Evolutionary conservation across 2,329 filamentous ascomycete species (phyloP).

Genomic region (Clonostachys byssicola): DNA sequence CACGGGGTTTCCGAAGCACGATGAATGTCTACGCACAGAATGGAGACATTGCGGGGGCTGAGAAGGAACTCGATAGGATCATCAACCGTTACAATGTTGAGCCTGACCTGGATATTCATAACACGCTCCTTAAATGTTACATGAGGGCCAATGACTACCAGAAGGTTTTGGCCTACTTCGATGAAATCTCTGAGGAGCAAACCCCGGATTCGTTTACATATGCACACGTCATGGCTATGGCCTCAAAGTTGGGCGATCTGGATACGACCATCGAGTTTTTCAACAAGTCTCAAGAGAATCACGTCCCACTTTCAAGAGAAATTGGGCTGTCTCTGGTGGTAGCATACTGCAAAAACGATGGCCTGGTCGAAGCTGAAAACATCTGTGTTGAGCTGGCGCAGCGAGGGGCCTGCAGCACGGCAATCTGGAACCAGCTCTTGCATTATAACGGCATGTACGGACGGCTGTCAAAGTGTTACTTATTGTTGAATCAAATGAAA

Average conservation of each 20-base stretch:
- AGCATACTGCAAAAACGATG: slow-evolving; percentile 50
- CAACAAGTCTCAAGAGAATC: slow-evolving; percentile 50
- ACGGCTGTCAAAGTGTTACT: slow-evolving; percentile 42
- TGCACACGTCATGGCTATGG: slow-evolving; percentile 69
- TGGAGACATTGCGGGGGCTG: slow-evolving; percentile 57
- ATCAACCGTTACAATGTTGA: slow-evolving; percentile 44
- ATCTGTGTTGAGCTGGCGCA: slow-evolving; percentile 44
- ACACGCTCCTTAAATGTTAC: slow-evolving; percentile 71
- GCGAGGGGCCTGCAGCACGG: slow-evolving; percentile 46
- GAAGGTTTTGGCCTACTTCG: slow-evolving; percentile 61
- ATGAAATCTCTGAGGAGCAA: slow-evolving; percentile 45
- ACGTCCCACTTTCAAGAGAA: slow-evolving; percentile 44
- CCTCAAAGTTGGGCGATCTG: slow-evolving; percentile 68
- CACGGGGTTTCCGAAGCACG: slow-evolving; percentile 48
- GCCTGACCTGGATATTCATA: slow-evolving; percentile 65
- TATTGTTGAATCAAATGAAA: slow-evolving; percentile 43
- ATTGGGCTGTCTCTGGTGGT: slow-evolving; percentile 65
- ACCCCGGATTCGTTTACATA: slow-evolving; percentile 62
- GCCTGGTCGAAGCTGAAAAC: slow-evolving; percentile 26
- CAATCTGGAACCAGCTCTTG: slow-evolving; percentile 77
- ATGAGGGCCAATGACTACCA: slow-evolving; percentile 61
- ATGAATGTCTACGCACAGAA: slow-evolving; percentile 68
- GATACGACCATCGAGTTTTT: slow-evolving; percentile 64
- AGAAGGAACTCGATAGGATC: slow-evolving; percentile 61
- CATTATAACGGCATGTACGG: slow-evolving; percentile 63